Evolutionary conservation across 2,329 filamentous ascomycete species (phyloP), one percentile per base, ranked within the genome.

Genomic region (Orbilia blumenaviensis): DNA sequence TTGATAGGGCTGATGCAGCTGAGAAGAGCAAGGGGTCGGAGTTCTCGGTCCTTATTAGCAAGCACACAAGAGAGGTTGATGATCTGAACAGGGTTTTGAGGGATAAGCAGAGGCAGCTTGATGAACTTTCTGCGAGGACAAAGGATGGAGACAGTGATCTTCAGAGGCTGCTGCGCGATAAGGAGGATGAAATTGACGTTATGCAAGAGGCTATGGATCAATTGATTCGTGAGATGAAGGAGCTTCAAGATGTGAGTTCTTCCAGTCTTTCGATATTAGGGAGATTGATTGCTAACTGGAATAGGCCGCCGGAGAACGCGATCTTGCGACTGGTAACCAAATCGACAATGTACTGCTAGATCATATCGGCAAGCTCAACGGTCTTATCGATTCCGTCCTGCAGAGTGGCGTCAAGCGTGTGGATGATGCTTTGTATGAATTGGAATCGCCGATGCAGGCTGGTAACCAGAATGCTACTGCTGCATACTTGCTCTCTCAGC

Each of bases 181-280:
- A 97, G 85, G 95, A 99, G 82, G 94, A 97, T 80, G 95, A 99
- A 84, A 89, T 99, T 25, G 95, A 98, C 83, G 94, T 98, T 52
- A 97, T 97, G 87, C 97, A 97, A 85, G 93, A 94, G 50, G 94
- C 93, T 80, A 96, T 99, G 92, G 95, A 99, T 82, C 92, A 98
- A 84, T 94, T 94, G 2, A 85, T 99, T 69, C 88, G 98, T 62
- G 94, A 97, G 84, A 87, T 99, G 75, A 94, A 96, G 81, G 93
- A 97, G 81, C 85, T 97, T 78, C 93, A 87, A 79, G 77, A 86
- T 88, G 86, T 86, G 81, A 68, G 82, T 80, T 58, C 12, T 34
- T 16, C 7, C 38, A 1, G 41, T 42, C 12, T 16, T 48, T 16
- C 14, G 5, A 8, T 6, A 25, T 46, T 46, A 9, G 6, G 12